Conservation (phyloP, 2,329 filamentous ascomycete species). For the Stagonosporopsis tanaceti region DNA sequence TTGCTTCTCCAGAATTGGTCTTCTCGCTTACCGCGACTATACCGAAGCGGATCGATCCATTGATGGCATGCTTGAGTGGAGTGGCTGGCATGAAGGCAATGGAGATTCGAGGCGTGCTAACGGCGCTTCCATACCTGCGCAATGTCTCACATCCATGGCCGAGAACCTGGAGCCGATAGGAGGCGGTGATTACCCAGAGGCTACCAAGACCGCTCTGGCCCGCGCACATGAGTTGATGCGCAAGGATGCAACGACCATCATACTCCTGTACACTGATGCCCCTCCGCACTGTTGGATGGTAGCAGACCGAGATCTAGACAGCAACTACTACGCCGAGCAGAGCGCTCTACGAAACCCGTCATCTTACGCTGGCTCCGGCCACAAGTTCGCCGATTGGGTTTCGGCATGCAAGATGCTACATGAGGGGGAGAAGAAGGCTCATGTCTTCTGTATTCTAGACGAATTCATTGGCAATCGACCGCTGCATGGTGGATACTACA, state of each 20-base stretch:
- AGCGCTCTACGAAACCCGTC: conserved; percentile 25
- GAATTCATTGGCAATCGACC: conserved; percentile 6
- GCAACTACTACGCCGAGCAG: conserved; percentile 45
- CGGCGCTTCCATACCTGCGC: conserved; percentile 12
- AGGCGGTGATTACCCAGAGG: conserved; percentile 58
- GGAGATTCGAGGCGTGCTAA: background rate
- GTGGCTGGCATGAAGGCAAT: conserved; percentile 54
- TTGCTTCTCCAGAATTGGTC: conserved; percentile 60
- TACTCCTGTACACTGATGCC: conserved; percentile 60
- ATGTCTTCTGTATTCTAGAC: conserved; percentile 57
- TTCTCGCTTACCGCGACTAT: conserved; percentile 63
- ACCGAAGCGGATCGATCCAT: conserved; percentile 25
- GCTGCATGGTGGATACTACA: conserved; percentile 45
- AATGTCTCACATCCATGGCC: conserved; percentile 24
- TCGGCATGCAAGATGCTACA: conserved; percentile 48
- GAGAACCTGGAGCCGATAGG: conserved; percentile 40
- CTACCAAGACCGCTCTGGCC: conserved; percentile 59
- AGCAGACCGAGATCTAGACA: conserved; percentile 28
- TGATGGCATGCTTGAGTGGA: conserved; percentile 55
- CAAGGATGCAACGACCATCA: conserved; percentile 58
- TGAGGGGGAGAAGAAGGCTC: conserved; percentile 50
- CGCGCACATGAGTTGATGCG: conserved; percentile 59
- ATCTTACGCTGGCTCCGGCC: conserved; percentile 46
- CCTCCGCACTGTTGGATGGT: conserved; percentile 54
- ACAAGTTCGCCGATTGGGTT: conserved; percentile 57